These are phyloP conservation scores for Aspergillus cristatus DNA, from an alignment of 495 filamentous ascomycete species.

Conservation along the genomic window DNA sequence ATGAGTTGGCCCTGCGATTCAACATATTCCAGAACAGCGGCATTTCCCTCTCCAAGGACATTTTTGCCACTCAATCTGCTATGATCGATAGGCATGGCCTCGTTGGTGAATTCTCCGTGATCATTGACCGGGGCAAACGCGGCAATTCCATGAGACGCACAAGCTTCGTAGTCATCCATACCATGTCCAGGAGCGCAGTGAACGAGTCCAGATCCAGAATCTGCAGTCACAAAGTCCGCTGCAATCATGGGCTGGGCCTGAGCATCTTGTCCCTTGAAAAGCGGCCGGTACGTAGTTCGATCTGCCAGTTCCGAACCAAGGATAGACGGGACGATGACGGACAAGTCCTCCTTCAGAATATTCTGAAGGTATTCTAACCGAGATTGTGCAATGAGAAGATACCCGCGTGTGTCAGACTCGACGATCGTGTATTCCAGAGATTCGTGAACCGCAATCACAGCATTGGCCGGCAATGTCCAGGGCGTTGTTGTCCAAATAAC, in stretches of 20 bases:
- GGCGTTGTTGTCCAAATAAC: conserved; percentile 97
- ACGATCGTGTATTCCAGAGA: conserved; percentile 68
- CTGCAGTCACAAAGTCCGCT: conserved; percentile 76
- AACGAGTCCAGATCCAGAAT: conserved; percentile 85
- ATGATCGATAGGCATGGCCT: conserved; percentile 61
- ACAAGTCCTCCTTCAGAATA: conserved; percentile 30
- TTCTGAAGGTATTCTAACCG: conserved; percentile 48
- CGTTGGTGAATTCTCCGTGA: conserved; percentile 65
- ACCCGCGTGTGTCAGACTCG: conserved; percentile 41
- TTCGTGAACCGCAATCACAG: conserved; percentile 69
- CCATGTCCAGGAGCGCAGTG: conserved; percentile 93
- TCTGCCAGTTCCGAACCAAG: conserved; percentile 56
- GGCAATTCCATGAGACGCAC: conserved; percentile 51
- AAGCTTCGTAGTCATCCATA: conserved; percentile 90
- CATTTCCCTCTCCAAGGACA: conserved; percentile 57
- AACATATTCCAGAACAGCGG: conserved; percentile 59
- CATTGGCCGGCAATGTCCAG: conserved; percentile 93
- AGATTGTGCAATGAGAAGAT: conserved; percentile 56
- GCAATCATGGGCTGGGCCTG: conserved; percentile 59
- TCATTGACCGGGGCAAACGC: conserved; percentile 76
- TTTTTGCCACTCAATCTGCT: conserved; percentile 48
- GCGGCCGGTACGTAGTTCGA: conserved; percentile 53
- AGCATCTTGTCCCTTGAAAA: conserved; percentile 45
- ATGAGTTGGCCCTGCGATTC: conserved; percentile 47
- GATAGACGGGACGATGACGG: conserved; percentile 48